Conservation (phyloP, 2,329 filamentous ascomycete genomes). For the Neonectria neomacrospora region DNA sequence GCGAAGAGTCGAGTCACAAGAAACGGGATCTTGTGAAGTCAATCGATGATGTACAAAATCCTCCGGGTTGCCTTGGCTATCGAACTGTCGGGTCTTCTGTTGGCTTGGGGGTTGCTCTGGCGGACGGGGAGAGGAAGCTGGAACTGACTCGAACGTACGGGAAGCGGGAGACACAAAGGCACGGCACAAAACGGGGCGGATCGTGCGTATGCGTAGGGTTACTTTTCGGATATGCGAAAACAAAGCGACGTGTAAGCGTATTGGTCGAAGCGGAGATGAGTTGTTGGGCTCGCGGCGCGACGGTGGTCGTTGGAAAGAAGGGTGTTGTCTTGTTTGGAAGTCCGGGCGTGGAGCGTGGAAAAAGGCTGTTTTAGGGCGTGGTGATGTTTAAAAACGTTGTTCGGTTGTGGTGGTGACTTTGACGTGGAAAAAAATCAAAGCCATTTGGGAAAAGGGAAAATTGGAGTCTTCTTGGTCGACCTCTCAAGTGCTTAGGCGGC, state of each 20-base stretch:
- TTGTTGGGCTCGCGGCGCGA: constrained; percentile 21
- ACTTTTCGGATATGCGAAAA: constrained; percentile 32
- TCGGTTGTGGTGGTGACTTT: constrained; percentile 46
- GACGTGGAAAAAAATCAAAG: constrained; percentile 49
- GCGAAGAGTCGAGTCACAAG: constrained; percentile 30
- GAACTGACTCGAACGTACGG: constrained; percentile 31
- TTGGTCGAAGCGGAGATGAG: constrained; percentile 17
- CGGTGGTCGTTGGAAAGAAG: neutral
- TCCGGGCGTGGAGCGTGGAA: constrained; percentile 31
- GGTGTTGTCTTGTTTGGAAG: constrained; percentile 25
- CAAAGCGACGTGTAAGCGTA: constrained; percentile 36
- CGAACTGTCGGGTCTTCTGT: constrained; percentile 29
- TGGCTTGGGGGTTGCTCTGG: constrained; percentile 30
- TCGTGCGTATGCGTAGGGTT: constrained; percentile 32
- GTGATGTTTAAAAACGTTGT: constrained; percentile 38
- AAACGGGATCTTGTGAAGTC: constrained; percentile 33
- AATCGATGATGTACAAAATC: constrained; percentile 33
- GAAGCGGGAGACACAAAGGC: constrained; percentile 35
- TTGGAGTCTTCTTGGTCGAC: constrained; percentile 41
- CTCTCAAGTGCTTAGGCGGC: constrained; percentile 12
- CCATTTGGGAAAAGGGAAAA: constrained; percentile 48
- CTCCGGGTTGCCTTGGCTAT: constrained; percentile 33
- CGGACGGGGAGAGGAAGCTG: constrained; percentile 27
- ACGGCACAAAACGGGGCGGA: constrained; percentile 33
- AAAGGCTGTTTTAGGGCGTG: constrained; percentile 20